Percentiles rank a stretch among this genome's conserved stretches.
Evolutionary conservation across 208 protist species (phyloP).

Genomic region (Porcisia deanei): DNA sequence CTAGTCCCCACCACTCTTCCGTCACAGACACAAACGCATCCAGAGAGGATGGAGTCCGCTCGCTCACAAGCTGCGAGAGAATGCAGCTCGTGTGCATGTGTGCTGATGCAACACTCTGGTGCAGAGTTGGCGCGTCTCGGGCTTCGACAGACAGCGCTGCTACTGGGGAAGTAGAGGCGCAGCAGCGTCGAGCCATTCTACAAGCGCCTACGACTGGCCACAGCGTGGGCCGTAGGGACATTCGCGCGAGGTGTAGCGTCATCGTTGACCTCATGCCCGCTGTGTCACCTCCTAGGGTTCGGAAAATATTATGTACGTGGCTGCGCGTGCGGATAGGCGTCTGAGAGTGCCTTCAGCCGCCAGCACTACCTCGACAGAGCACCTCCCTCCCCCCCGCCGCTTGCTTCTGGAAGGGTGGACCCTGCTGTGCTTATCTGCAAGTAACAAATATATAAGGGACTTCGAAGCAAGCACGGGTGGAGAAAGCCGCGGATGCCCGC

Average conservation of each 20-base stretch:
- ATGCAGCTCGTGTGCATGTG: conserved; percentile 25
- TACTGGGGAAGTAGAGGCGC: neutral
- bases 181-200: conserved; percentile 3
- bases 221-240: neutral
- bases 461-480: neutral
- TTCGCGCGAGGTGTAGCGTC: neutral
- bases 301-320: neutral
- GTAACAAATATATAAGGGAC: neutral
- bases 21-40: conserved; percentile 7
- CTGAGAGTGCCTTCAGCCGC: neutral
- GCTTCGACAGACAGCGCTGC: neutral
- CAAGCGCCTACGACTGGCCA: neutral
- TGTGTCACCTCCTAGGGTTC: neutral
- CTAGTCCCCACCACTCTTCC: conserved; percentile 19
- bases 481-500: neutral
- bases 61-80: conserved; percentile 4
- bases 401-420: neutral
- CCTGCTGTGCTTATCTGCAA: neutral
- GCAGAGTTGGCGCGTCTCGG: neutral
- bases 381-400: no score
- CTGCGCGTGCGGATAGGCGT: neutral
- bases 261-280: neutral
- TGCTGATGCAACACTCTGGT: conserved; percentile 20
- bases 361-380: neutral
- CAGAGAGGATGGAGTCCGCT: conserved; percentile 6